A percentile compares a stretch with the other conserved stretches of the same genome.
phyloP scores from a whole-genome alignment of 352 stramenopile genomes.

The Phytopythium litorale region DNA sequence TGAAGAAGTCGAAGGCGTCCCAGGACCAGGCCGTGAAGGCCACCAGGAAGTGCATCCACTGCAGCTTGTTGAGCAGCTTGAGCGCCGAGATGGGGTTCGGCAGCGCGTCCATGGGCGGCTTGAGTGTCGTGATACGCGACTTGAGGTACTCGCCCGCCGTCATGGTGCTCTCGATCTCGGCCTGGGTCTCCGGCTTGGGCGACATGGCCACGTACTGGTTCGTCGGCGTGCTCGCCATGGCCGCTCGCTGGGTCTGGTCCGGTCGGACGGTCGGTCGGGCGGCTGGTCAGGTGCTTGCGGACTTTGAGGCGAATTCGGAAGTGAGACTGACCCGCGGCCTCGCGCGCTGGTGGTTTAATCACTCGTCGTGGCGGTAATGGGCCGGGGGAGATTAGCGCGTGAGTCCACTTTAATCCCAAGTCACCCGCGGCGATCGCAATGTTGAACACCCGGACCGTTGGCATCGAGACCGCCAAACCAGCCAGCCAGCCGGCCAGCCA shows the following conservation, averaged over 20 bases:
- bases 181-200: constrained; percentile 4
- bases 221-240: constrained; percentile 4
- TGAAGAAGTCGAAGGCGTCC: constrained; percentile 61
- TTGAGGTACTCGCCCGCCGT: constrained; percentile 29
- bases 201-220: constrained; percentile 8
- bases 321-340: not conserved
- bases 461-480: not conserved
- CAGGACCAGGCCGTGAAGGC: constrained; percentile 38
- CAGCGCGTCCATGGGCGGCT: constrained; percentile 22
- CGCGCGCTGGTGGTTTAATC: not conserved
- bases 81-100: constrained; percentile 26
- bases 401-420: not conserved
- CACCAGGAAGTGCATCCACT: constrained; percentile 32
- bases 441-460: not conserved
- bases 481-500: not conserved
- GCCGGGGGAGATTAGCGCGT: not conserved
- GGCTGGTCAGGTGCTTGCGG: not conserved
- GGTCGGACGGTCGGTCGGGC: not conserved
- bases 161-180: constrained; percentile 15
- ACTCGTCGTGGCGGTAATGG: not conserved
- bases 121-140: constrained; percentile 30
- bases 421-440: not conserved
- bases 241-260: too few species aligned
- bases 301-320: constrained; percentile 1
- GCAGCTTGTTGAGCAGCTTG: constrained; percentile 20